These are phyloP conservation scores for Podaxis sp. DNA, from an alignment of 768 basidiomycete species.

Conservation along the genomic window DNA sequence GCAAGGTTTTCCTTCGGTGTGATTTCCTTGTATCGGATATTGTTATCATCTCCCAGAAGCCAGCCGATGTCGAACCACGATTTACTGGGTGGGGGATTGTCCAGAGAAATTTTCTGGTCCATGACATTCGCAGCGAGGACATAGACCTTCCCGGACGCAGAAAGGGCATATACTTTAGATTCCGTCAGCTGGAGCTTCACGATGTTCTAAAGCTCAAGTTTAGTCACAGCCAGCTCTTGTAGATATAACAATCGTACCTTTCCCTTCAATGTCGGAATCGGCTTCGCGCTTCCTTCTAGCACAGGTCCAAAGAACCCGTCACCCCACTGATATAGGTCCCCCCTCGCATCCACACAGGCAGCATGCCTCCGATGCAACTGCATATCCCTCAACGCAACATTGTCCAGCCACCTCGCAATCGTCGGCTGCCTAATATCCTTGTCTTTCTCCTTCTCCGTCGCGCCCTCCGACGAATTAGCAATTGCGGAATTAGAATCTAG, in stretches of 20 bases:
- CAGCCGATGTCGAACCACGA: slow-evolving; percentile 64
- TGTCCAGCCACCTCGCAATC: slow-evolving; percentile 56
- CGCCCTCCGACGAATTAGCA: neutral
- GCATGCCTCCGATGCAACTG: slow-evolving; percentile 64
- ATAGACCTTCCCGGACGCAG: slow-evolving; percentile 73
- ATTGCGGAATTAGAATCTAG: slow-evolving; percentile 40
- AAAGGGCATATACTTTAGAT: slow-evolving; percentile 72
- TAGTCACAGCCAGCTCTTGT: slow-evolving; percentile 1
- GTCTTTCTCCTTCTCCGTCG: slow-evolving; percentile 10
- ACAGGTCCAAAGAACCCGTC: slow-evolving; percentile 50
- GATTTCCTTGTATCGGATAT: slow-evolving; percentile 61
- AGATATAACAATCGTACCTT: slow-evolving; percentile 45
- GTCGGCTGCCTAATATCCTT: slow-evolving; percentile 47
- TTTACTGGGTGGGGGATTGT: slow-evolving; percentile 38
- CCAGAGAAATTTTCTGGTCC: slow-evolving; percentile 42
- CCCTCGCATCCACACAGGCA: slow-evolving; percentile 74
- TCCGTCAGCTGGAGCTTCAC: slow-evolving; percentile 57
- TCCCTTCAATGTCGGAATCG: slow-evolving; percentile 57
- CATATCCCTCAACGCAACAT: slow-evolving; percentile 71
- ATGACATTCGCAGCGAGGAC: slow-evolving; percentile 53
- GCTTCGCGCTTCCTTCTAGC: slow-evolving; percentile 26
- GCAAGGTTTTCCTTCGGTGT: slow-evolving; percentile 50
- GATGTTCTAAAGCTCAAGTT: slow-evolving; percentile 55
- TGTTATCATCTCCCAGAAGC: slow-evolving; percentile 53
- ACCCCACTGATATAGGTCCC: slow-evolving; percentile 87